Evolutionary conservation across 2,329 filamentous ascomycete genomes (phyloP).

Genomic region (Gremmenia infestans): DNA sequence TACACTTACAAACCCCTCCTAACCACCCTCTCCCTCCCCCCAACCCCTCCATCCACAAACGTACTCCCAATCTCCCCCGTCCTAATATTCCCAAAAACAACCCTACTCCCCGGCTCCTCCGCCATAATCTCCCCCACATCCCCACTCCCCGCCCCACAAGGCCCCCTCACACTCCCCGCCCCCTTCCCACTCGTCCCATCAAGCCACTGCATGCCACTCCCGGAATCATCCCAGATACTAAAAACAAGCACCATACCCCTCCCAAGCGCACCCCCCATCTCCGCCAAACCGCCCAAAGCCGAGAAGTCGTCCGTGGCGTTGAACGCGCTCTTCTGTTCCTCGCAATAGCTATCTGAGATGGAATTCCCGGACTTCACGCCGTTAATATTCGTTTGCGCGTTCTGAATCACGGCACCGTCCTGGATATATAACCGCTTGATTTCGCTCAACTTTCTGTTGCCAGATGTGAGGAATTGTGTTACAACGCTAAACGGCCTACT

Average conservation of each 20-base stretch:
- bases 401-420: conserved; percentile 46
- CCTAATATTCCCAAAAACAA: conserved; percentile 29
- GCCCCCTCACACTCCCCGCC: conserved; percentile 47
- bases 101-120: conserved; percentile 39
- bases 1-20: no score
- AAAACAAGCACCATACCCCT: conserved; percentile 58
- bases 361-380: conserved; percentile 43
- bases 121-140: conserved; percentile 43
- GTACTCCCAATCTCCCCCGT: conserved; percentile 20
- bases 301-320: conserved; percentile 47
- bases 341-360: conserved; percentile 53
- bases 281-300: conserved; percentile 48
- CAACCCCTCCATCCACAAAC: not conserved
- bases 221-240: conserved; percentile 50
- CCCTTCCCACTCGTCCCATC: conserved; percentile 46
- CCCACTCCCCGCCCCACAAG: conserved; percentile 47
- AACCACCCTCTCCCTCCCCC: not conserved
- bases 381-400: conserved; percentile 39
- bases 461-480: conserved; percentile 51
- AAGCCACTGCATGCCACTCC: conserved; percentile 67
- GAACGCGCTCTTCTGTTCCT: conserved; percentile 47
- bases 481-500: conserved; percentile 49
- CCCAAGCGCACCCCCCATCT: conserved; percentile 49
- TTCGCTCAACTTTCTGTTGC: conserved; percentile 44
- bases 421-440: conserved; percentile 54